Conservation (phyloP, 169 alveolate species). For the Ichthyophthirius multifiliis region DNA sequence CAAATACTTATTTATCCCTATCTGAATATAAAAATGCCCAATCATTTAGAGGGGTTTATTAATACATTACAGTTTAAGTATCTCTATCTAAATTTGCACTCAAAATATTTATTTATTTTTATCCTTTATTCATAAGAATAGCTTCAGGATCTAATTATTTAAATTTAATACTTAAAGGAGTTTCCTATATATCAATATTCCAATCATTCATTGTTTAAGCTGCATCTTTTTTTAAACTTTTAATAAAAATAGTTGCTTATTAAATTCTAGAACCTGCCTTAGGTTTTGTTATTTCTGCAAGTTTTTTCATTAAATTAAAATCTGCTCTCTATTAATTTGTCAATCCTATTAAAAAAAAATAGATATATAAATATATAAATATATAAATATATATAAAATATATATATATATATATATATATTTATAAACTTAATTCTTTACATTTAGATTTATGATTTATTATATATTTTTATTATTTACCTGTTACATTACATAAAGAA, state of each 20-base stretch:
- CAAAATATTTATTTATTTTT: background rate
- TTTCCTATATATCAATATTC: slow-evolving; percentile 42
- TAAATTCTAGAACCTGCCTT: slow-evolving; percentile 54
- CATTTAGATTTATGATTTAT: too few relatives aligned
- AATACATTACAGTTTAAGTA: slow-evolving; percentile 44
- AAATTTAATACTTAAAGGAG: slow-evolving; percentile 34
- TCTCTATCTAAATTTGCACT: slow-evolving; percentile 46
- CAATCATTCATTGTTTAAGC: slow-evolving; percentile 30
- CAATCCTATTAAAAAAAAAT: slow-evolving; percentile 66
- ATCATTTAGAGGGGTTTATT: slow-evolving; percentile 26
- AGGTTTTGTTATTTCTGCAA: slow-evolving; percentile 60
- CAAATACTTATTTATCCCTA: slow-evolving; percentile 45
- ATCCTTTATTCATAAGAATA: slow-evolving; percentile 37
- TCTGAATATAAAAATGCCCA: slow-evolving; percentile 69
- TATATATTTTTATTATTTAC: too few relatives aligned
- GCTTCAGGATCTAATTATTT: slow-evolving; percentile 48
- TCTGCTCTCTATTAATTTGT: slow-evolving; percentile 60
- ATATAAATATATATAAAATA: too few relatives aligned
- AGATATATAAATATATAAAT: too few relatives aligned
- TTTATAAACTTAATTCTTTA: too few relatives aligned
- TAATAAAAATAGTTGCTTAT: slow-evolving; percentile 30
- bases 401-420: too few relatives aligned
- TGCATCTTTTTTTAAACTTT: background rate
- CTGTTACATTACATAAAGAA: slow-evolving; percentile 74
- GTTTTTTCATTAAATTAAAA: slow-evolving; percentile 64